Percentiles rank a stretch among this genome's conserved stretches.
Conservation (phyloP, 805 yeast genomes). For the Candida maltosa region DNA sequence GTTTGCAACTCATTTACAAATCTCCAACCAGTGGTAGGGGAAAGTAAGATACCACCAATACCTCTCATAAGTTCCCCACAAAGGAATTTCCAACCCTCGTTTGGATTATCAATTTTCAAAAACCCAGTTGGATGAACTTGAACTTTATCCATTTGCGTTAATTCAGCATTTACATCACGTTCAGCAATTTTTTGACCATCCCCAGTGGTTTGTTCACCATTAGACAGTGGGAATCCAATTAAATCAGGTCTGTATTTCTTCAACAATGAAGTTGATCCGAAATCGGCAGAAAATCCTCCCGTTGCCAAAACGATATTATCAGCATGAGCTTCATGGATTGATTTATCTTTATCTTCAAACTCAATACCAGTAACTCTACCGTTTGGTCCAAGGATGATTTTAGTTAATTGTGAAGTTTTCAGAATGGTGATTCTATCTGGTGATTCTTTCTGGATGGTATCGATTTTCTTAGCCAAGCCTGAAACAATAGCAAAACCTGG, state of each 20-base stretch:
- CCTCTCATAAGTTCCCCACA: conserved; percentile 69
- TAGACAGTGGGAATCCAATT: conserved; percentile 54
- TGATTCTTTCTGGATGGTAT: conserved; percentile 41
- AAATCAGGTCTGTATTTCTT: conserved; percentile 59
- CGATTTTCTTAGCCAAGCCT: conserved; percentile 47
- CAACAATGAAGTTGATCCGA: conserved; percentile 49
- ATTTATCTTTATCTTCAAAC: conserved; percentile 30
- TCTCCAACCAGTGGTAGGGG: conserved; percentile 49
- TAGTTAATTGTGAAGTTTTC: conserved; percentile 41
- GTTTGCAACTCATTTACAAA: conserved; percentile 61
- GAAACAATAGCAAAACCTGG: conserved; percentile 69
- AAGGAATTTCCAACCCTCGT: conserved; percentile 41
- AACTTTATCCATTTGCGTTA: conserved; percentile 56
- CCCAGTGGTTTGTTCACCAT: conserved; percentile 60
- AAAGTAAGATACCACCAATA: conserved; percentile 60
- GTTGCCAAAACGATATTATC: conserved; percentile 63
- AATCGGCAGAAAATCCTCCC: conserved; percentile 69
- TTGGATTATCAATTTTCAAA: conserved; percentile 46
- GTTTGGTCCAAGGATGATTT: conserved; percentile 32
- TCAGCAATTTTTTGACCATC: conserved; percentile 58
- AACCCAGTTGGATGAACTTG: conserved; percentile 71
- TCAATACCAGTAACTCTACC: conserved; percentile 25
- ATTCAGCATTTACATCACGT: conserved; percentile 40
- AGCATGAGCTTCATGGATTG: conserved; percentile 38
- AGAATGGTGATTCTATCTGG: conserved; percentile 42